Percentiles rank a stretch among this genome's conserved stretches.
phyloP scores from a whole-genome alignment of 371 early-diverging fungal species.

The Apophysomyces sp. region DNA sequence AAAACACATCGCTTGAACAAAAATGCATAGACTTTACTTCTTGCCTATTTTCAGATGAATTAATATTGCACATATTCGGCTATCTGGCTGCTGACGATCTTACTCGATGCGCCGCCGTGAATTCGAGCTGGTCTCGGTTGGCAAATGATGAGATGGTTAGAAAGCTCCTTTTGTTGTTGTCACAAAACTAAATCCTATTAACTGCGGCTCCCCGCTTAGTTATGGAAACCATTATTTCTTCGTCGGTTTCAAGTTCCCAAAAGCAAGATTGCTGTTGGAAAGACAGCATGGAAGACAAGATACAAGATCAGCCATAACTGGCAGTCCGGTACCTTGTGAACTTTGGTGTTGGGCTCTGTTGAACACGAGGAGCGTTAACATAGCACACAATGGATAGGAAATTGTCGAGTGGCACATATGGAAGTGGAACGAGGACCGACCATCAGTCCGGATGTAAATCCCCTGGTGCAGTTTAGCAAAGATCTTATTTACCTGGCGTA shows the following conservation, averaged over 20 bases:
- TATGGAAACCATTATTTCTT: slow-evolving; percentile 51
- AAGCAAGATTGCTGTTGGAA: background rate
- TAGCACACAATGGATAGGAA: slow-evolving; percentile 14
- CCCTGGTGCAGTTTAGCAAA: slow-evolving; percentile 12
- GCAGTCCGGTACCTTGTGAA: slow-evolving; percentile 31
- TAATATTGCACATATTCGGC: slow-evolving; percentile 45
- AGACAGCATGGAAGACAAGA: slow-evolving; percentile 38
- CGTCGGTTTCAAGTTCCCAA: slow-evolving; percentile 26
- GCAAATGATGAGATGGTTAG: slow-evolving; percentile 50
- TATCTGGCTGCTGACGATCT: slow-evolving; percentile 41
- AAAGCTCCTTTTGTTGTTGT: too few species aligned
- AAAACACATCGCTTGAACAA: background rate
- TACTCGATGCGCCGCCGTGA: slow-evolving; percentile 44
- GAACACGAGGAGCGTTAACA: background rate
- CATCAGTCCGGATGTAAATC: background rate
- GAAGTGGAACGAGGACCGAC: background rate
- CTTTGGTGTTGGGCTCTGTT: background rate
- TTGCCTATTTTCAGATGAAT: slow-evolving; percentile 39
- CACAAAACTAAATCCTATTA: background rate
- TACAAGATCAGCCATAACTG: slow-evolving; percentile 48
- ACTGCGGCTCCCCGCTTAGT: slow-evolving; percentile 14
- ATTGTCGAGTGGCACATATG: slow-evolving; percentile 24
- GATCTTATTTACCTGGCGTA: slow-evolving; percentile 13
- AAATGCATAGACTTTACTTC: slow-evolving; percentile 25
- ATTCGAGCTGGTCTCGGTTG: slow-evolving; percentile 34